Evolutionary conservation across 257 asterid genomes (phyloP).

Genomic region (Prunella vulgaris): DNA sequence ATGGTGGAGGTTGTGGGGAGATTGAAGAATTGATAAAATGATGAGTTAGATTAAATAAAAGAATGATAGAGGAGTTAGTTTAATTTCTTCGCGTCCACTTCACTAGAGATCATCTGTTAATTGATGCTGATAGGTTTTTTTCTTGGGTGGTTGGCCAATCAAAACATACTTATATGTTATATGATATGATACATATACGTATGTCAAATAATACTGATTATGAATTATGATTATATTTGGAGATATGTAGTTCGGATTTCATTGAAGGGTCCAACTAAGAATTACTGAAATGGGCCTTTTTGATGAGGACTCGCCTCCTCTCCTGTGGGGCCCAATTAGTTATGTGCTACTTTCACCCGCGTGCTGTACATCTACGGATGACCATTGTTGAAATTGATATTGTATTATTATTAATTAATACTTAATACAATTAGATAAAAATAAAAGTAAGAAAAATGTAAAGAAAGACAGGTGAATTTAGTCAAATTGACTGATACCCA

Average conservation of each 20-base stretch:
- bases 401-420: too few relatives aligned
- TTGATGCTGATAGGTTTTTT: conserved; percentile 49
- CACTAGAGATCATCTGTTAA: conserved; percentile 60
- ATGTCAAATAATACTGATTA: too few relatives aligned
- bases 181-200: too few relatives aligned
- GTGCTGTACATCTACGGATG: too few relatives aligned
- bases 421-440: too few relatives aligned
- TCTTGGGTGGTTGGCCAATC: conserved; percentile 44
- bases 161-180: background rate
- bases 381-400: too few relatives aligned
- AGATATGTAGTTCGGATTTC: background rate
- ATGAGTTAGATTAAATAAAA: conserved; percentile 22
- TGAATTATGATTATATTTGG: too few relatives aligned
- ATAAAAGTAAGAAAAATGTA: too few relatives aligned
- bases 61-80: conserved; percentile 32
- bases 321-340: conserved; percentile 22
- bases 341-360: conserved; percentile 4
- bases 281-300: conserved; percentile 12
- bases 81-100: conserved; percentile 88
- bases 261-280: conserved; percentile 5
- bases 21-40: background rate
- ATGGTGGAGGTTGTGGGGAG: conserved; percentile 12
- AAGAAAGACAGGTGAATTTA: too few relatives aligned
- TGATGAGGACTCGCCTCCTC: conserved; percentile 27
- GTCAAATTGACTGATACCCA: too few relatives aligned